Evolutionary conservation across 1,284 basidiomycete species (phyloP).

Genomic region (Ganoderma multipileum): DNA sequence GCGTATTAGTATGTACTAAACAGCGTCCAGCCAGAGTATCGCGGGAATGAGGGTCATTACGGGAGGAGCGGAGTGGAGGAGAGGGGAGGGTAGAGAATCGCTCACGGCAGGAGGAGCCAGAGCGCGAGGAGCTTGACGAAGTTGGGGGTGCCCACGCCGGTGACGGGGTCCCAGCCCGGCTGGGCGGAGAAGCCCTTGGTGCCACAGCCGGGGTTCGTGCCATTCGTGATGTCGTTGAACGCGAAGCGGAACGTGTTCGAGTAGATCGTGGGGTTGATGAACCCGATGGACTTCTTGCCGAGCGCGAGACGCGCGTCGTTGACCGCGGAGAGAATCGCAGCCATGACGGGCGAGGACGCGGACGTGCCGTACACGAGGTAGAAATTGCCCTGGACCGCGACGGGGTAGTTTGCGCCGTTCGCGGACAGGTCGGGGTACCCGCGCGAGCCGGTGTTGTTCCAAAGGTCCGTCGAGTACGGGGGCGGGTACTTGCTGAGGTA

Average conservation of each 20-base stretch:
- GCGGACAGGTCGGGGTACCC: constrained; percentile 56
- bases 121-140: constrained; percentile 30
- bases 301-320: constrained; percentile 59
- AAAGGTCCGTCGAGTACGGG: constrained; percentile 41
- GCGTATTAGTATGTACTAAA: background rate
- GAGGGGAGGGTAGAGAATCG: background rate
- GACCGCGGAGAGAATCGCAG: constrained; percentile 59
- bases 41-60: too few species aligned
- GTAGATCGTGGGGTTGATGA: constrained; percentile 44
- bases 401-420: constrained; percentile 41
- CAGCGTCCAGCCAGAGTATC: background rate
- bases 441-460: constrained; percentile 41
- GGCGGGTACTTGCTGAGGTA: constrained; percentile 46
- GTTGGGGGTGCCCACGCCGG: constrained; percentile 41
- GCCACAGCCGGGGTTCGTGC: constrained; percentile 52
- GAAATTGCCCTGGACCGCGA: constrained; percentile 34
- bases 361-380: constrained; percentile 38
- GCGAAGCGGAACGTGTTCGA: constrained; percentile 43
- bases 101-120: constrained; percentile 26
- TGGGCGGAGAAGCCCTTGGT: constrained; percentile 51
- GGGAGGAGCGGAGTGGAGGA: background rate
- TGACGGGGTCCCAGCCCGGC: constrained; percentile 64
- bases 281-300: constrained; percentile 54
- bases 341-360: constrained; percentile 40
- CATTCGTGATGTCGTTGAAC: constrained; percentile 56